Evolutionary conservation across 1,284 basidiomycete species (phyloP).

Genomic region (Boletus hoseneyae): DNA sequence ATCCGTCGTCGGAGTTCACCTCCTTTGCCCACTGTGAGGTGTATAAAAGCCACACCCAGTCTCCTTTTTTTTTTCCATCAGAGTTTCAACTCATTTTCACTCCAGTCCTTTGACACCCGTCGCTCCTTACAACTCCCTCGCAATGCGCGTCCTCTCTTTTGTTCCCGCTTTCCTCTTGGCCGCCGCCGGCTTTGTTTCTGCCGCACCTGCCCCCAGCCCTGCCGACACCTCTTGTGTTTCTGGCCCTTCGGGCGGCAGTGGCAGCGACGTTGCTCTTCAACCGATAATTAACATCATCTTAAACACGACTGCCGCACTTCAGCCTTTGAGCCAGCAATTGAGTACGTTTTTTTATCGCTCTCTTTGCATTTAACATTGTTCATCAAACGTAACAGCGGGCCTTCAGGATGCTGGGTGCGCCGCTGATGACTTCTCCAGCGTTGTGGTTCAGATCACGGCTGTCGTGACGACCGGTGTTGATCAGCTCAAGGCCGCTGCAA

Average conservation of each 20-base stretch:
- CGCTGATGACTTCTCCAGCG: slow-evolving; percentile 9
- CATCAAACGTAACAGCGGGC: slow-evolving; percentile 1
- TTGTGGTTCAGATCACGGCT: slow-evolving; percentile 16
- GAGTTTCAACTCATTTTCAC: background rate
- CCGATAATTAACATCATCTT: slow-evolving; percentile 19
- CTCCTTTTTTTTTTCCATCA: background rate
- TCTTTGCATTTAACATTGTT: background rate
- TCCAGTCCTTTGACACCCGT: slow-evolving; percentile 10
- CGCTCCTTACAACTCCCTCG: slow-evolving; percentile 19
- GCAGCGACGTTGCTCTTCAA: slow-evolving; percentile 5
- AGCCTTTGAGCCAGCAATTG: slow-evolving; percentile 10
- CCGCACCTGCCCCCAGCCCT: slow-evolving; percentile 8
- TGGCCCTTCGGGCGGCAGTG: background rate
- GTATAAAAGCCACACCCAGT: slow-evolving; percentile 17
- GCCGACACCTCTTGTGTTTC: slow-evolving; percentile 7
- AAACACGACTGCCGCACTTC: slow-evolving; percentile 11
- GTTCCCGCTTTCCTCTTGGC: slow-evolving; percentile 20
- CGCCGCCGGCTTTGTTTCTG: slow-evolving; percentile 17
- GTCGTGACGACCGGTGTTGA: slow-evolving; percentile 12
- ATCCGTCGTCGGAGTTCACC: background rate
- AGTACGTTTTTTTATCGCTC: slow-evolving; percentile 5
- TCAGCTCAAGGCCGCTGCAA: slow-evolving; percentile 8
- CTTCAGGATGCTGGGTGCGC: slow-evolving; percentile 10
- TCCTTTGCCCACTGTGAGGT: background rate
- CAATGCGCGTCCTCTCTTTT: slow-evolving; percentile 27